Evolutionary conservation across 2,329 filamentous ascomycete genomes (phyloP), one percentile per base, ranked within the genome.

Genomic region (Penicillium sclerotiorum): DNA sequence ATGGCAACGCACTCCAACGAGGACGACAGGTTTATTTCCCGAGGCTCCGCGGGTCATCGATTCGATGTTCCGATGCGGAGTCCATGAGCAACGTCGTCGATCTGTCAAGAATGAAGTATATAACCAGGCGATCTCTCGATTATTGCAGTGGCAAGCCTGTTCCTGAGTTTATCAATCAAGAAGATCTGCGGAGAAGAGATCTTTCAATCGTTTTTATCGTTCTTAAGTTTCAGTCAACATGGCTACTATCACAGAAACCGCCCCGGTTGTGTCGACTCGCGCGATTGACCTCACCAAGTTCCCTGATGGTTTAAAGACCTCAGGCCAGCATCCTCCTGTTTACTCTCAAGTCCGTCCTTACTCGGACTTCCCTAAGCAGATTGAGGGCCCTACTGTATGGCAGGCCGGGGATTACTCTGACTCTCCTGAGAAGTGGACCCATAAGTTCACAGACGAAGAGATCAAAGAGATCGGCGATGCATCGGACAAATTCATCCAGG

Each of bases 341-440:
- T 85, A 85, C 63, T 76, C 83, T 21, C 70, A 77, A 15, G 68
- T 91, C 11, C 76, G 74, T 44, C 81, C 86, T 0, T 91, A 89
- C 68, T 73, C 77, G 0, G 78, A 80, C 9, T 91, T 90, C 59
- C 88, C 88, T 33, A 81, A 82, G 50, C 73, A 84, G 49, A 89
- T 90, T 62, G 77, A 76, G 0, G 88, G 87, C 7, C 80, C 81
- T 2, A 90, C 87, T 0, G 81, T 88, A 13, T 92, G 88, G 88
- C 77, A 80, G 45, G 78, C 79, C 9, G 79, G 82, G 22, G 84
- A 88, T 39, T 88, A 84, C 64, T 74, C 72, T 45, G 67, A 78
- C 59, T 75, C 80, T 60, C 81, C 85, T 0, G 82, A 87, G 59
- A 78, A 78, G 66, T 91, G 88, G 88, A 84, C 84, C 5, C 87